A percentile compares a stretch with the other conserved stretches of the same genome.
Conservation (phyloP, 768 basidiomycete species). For the Mycena haematopus region DNA sequence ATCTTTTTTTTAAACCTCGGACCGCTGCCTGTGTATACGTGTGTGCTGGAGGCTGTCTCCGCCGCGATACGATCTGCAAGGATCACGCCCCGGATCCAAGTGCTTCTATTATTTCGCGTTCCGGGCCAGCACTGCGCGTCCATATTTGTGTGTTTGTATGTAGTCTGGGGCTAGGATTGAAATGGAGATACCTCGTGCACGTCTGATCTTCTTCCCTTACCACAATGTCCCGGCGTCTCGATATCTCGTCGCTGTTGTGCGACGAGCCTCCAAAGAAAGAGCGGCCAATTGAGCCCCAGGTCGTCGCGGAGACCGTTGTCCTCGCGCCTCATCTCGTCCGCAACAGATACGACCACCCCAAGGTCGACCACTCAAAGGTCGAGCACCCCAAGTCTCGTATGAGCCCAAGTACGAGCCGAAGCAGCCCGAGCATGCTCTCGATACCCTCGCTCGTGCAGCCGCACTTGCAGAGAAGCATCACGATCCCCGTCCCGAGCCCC, state of each 20-base stretch:
- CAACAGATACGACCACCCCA: conserved; percentile 27
- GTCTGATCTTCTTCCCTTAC: conserved; percentile 28
- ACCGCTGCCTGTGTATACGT: not conserved
- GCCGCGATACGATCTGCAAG: conserved; percentile 15
- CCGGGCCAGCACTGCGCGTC: not conserved
- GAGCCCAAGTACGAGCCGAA: not conserved
- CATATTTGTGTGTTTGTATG: not conserved
- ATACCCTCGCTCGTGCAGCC: conserved; percentile 30
- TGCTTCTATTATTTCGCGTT: not conserved
- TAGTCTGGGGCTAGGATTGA: not conserved
- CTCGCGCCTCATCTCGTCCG: conserved; percentile 40
- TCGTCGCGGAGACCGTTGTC: conserved; percentile 35
- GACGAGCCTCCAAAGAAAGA: conserved; percentile 41
- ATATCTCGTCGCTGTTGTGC: conserved; percentile 79
- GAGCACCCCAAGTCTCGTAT: not conserved
- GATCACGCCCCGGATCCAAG: not conserved
- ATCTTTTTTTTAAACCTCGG: conserved; percentile 13
- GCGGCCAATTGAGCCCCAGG: conserved; percentile 25
- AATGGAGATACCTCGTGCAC: conserved; percentile 24
- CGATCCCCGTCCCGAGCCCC: conserved; percentile 23
- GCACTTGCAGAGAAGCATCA: conserved; percentile 34
- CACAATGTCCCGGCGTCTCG: conserved; percentile 73
- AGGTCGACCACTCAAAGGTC: no score
- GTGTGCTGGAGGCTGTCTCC: not conserved
- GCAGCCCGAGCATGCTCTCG: conserved; percentile 25